Base-by-base conservation (phyloP, 306 rosid species). In the Gleditsia sinensis region DNA sequence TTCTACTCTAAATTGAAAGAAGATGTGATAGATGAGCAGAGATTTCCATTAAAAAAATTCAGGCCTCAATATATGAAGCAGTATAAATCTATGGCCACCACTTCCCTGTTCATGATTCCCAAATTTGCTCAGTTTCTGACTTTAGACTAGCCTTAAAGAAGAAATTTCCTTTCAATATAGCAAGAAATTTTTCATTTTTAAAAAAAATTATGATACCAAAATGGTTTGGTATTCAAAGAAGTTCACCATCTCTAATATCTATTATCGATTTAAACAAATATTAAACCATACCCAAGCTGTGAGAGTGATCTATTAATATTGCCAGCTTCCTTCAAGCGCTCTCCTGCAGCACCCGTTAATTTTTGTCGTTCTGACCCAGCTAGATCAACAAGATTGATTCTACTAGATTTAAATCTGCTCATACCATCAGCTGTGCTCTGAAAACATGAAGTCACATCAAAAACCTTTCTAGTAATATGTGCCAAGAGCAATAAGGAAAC, bases 341-440 rank as follows among this genome's bases (percentile, higher is more conserved):
- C 99, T 66, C 99, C 99, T 19, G 99, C 99, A 37, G 99, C 98
- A 58, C 96, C 97, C 0, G 98, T 90, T 81, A 80, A 67, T 69
- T 92, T 95, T 75, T 95, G 99, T 70, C 99, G 78, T 82, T 95
- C 99, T 67, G 98, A 95, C 64, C 99, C 99, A 65, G 99, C 99
- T 74, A 95, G 82, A 83, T 92, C 99, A 77, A 95, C 99, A 81
- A 95, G 97, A 83, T 95, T 95, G 74, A 95, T 90, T 88, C 98
- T 90, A 79, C 99, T 95, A 61, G 97, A 86, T 90, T 92, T 95
- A 56, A 90, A 90, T 83, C 92, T 87, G 89, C 97, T 88, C 71
- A 85, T 27, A 36, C 93, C 99, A 85, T 89, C 92, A 74, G 87
- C 85, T 67, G 77, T 57, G 71, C 89, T 87, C 99, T 95, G 86